These are phyloP conservation scores for Yamadazyma laniorum DNA, from an alignment of 805 yeast genomes.

Conservation along the genomic window DNA sequence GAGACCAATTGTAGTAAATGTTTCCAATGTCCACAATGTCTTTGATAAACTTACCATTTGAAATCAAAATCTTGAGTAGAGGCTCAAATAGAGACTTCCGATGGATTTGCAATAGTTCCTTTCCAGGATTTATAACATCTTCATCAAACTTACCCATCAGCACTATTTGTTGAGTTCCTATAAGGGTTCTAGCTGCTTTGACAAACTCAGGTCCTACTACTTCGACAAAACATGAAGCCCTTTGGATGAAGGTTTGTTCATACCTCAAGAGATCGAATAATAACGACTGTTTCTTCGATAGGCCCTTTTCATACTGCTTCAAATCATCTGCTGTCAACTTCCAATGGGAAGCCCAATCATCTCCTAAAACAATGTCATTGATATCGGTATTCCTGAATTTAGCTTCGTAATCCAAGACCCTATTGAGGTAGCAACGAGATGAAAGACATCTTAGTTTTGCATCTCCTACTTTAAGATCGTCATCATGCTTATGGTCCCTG, in stretches of 20 bases:
- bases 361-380: slow-evolving; percentile 33
- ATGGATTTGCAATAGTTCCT: slow-evolving; percentile 56
- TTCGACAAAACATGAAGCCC: slow-evolving; percentile 63
- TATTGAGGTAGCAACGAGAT: slow-evolving; percentile 34
- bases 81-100: slow-evolving; percentile 54
- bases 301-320: slow-evolving; percentile 46
- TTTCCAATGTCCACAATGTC: slow-evolving; percentile 52
- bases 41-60: slow-evolving; percentile 65
- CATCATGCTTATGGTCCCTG: slow-evolving; percentile 18
- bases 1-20: slow-evolving; percentile 63
- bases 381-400: slow-evolving; percentile 23
- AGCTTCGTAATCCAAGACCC: slow-evolving; percentile 26
- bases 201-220: slow-evolving; percentile 42
- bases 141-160: slow-evolving; percentile 41
- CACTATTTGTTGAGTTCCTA: slow-evolving; percentile 13
- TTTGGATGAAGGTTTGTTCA: slow-evolving; percentile 67
- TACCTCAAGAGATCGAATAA: slow-evolving; percentile 71
- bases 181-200: slow-evolving; percentile 24
- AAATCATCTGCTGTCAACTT: slow-evolving; percentile 54
- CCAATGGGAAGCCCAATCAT: slow-evolving; percentile 70
- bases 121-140: slow-evolving; percentile 57
- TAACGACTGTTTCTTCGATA: slow-evolving; percentile 67
- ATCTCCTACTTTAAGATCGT: slow-evolving; percentile 10
- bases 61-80: slow-evolving; percentile 51
- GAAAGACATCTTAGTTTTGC: slow-evolving; percentile 33